Base-by-base conservation (phyloP, 2,329 filamentous ascomycete species). In the Thermothelomyces thermophilus region DNA sequence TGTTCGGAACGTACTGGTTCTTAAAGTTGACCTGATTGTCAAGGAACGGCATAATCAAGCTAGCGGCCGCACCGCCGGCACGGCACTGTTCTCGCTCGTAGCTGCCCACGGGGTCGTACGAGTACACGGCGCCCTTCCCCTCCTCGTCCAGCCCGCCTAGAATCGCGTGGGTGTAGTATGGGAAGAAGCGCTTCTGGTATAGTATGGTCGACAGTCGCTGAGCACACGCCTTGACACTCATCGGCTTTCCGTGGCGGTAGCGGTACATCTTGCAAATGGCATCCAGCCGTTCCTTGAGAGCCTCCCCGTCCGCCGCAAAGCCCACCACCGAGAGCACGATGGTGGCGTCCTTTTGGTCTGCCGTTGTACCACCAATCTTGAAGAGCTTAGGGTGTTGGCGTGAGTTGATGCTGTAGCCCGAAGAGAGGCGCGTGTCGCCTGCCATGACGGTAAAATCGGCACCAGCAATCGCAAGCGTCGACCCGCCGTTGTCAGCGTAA, bases 11-110 rank as follows among this genome's bases (percentile, higher is more conserved):
- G 67, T 95, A 95, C 75, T 96, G 91, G 69, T 98, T 98, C 80
- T 96, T 98, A 77, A 91, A 91, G 74, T 97, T 97, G 75, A 98
- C 93, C 73, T 98, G 94, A 70, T 98, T 98, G 70, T 98, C 93
- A 64, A 98, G 73, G 77, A 98, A 98, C 1, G 93, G 93, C 87
- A 96, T 98, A 71, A 98, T 98, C 69, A 98, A 73, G 64, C 87
- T 93, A 47, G 89, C 86, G 17, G 90, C 90, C 13, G 93, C 90
- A 62, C 93, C 93, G 36, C 88, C 93, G 31, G 93, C 90, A 58
- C 91, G 83, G 73, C 90, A 96, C 73, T 95, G 88, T 73, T 98
- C 93, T 58, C 93, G 78, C 77, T 98, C 93, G 72, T 97, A 98
- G 67, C 88, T 95, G 60, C 93, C 93, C 36, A 98, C 93, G 1